These are phyloP conservation scores for Glycyrrhiza uralensis DNA, from an alignment of 306 rosid genomes.

Conservation along the genomic window DNA sequence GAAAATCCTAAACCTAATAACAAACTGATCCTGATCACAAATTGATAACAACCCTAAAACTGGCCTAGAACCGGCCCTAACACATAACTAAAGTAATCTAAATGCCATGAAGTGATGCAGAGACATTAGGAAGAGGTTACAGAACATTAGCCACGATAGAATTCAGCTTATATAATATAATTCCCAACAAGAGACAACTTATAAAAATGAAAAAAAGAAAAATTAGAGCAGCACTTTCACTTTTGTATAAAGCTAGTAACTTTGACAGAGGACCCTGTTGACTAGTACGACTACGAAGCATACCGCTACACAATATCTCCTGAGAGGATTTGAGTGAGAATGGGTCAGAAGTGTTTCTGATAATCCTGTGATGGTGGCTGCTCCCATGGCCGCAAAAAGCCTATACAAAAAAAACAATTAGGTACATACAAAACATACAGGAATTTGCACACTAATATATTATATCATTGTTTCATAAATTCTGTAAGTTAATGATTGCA, in stretches of 20 bases:
- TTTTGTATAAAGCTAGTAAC: conserved; percentile 26
- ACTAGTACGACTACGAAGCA: conserved; percentile 28
- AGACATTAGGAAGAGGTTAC: not conserved
- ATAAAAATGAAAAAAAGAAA: conserved; percentile 10
- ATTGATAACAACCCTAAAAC: too few relatives aligned
- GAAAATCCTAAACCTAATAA: too few relatives aligned
- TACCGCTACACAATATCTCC: conserved; percentile 39
- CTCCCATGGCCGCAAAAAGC: conserved; percentile 78
- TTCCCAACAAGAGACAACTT: conserved; percentile 26
- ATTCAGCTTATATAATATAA: conserved; percentile 27
- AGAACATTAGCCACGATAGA: not conserved
- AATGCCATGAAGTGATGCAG: not conserved
- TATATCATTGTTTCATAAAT: conserved; percentile 4
- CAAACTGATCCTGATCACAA: too few relatives aligned
- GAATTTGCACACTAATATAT: conserved; percentile 3
- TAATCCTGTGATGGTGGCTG: conserved; percentile 76
- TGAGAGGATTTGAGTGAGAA: conserved; percentile 16
- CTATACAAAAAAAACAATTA: conserved; percentile 39
- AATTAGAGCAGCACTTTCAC: conserved; percentile 24
- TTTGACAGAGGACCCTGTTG: conserved; percentile 25
- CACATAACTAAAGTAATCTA: conserved; percentile 13
- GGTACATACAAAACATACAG: not conserved
- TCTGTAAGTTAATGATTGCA: not conserved
- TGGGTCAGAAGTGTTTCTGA: conserved; percentile 66
- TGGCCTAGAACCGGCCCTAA: too few relatives aligned